phyloP scores from a whole-genome alignment of 106 monocot species.

The Ottelia alismoides region DNA sequence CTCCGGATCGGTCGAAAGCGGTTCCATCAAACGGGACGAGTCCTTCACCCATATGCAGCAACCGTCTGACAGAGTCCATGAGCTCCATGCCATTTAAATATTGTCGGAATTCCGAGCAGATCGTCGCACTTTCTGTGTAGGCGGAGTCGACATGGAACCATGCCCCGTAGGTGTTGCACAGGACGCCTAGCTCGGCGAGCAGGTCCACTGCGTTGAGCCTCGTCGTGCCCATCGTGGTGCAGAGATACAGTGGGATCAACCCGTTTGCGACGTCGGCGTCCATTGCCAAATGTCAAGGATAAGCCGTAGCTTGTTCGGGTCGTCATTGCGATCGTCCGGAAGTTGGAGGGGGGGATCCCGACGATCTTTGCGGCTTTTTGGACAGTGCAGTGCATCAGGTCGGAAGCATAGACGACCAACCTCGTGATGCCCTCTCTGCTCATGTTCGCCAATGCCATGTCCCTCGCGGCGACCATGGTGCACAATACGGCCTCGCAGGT shows the following conservation, averaged over 20 bases:
- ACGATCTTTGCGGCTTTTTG: constrained; percentile 27
- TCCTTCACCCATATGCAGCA: no score
- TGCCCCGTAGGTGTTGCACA: no score
- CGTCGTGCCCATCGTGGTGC: constrained; percentile 32
- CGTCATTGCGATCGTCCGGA: constrained; percentile 12
- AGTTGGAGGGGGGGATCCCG: constrained; percentile 19
- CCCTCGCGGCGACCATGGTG: no score
- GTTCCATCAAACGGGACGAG: no score
- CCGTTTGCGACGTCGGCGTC: constrained; percentile 10
- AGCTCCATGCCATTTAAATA: constrained; percentile 32
- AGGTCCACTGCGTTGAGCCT: constrained; percentile 27
- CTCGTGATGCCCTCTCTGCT: constrained; percentile 6
- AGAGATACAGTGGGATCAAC: constrained; percentile 22
- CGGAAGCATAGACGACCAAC: constrained; percentile 30
- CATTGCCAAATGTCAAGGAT: no score
- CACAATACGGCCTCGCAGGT: constrained; percentile 6
- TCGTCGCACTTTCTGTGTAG: no score
- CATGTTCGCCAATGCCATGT: no score
- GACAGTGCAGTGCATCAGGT: constrained; percentile 26
- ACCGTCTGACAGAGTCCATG: constrained; percentile 27
- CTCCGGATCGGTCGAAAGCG: no score
- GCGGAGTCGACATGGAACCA: no score
- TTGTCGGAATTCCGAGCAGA: constrained; percentile 49
- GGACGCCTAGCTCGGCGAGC: no score
- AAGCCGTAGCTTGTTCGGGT: not conserved